phyloP scores from a whole-genome alignment of 306 rosid genomes.

The Pyrus communis region DNA sequence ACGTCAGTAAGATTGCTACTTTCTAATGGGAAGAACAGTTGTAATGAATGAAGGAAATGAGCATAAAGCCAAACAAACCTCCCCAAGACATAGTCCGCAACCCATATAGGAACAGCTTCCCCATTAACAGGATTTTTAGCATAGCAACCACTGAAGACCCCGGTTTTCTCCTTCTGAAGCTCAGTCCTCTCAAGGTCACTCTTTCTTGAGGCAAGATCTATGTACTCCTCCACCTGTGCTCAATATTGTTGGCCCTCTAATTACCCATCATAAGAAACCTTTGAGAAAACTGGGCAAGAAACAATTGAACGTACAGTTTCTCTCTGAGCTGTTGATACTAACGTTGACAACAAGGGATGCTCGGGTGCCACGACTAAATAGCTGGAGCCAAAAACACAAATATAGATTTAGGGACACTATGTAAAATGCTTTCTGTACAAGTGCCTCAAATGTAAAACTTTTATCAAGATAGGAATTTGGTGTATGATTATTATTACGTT shows the following conservation, averaged over 20 bases:
- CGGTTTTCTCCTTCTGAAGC: slow-evolving; percentile 94
- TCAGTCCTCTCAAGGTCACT: slow-evolving; percentile 98
- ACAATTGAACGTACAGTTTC: slow-evolving; percentile 46
- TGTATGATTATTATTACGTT: slow-evolving; percentile 67
- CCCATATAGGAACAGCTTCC: slow-evolving; percentile 86
- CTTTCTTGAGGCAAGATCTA: slow-evolving; percentile 69
- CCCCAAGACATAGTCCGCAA: slow-evolving; percentile 95
- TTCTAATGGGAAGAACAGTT: background rate
- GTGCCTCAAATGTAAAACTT: slow-evolving; percentile 10
- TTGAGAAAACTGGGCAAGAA: slow-evolving; percentile 24
- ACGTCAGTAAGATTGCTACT: slow-evolving; percentile 4
- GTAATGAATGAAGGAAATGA: background rate
- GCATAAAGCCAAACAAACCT: slow-evolving; percentile 48
- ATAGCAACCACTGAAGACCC: slow-evolving; percentile 84
- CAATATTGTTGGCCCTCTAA: slow-evolving; percentile 33
- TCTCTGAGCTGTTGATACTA: slow-evolving; percentile 50
- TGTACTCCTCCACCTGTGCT: slow-evolving; percentile 78
- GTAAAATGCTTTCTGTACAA: background rate
- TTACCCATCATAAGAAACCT: slow-evolving; percentile 25
- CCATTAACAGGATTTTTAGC: slow-evolving; percentile 88
- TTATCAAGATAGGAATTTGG: slow-evolving; percentile 19
- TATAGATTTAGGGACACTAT: background rate
- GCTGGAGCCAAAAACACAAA: slow-evolving; percentile 31
- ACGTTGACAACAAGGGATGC: slow-evolving; percentile 57
- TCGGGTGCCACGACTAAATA: slow-evolving; percentile 94